A percentile compares a stretch with the other conserved stretches of the same genome.
These are phyloP conservation scores for Globisporangium echinulatum DNA, from an alignment of 352 stramenopile species.

Conservation along the genomic window DNA sequence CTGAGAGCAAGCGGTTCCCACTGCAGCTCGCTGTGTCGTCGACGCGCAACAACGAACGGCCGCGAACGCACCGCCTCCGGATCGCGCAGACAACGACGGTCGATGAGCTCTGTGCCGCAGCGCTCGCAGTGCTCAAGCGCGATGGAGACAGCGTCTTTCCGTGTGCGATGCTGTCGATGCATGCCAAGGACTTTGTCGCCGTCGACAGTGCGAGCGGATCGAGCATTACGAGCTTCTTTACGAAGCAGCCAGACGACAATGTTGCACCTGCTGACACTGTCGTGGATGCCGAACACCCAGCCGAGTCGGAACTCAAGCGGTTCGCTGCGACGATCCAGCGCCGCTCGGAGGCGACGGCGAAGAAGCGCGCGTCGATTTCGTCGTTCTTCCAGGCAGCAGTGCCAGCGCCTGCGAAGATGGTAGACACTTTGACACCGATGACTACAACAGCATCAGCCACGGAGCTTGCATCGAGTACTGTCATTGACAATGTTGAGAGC, in stretches of 20 bases:
- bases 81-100: conserved; percentile 54
- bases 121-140: conserved; percentile 44
- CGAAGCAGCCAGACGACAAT: conserved; percentile 15
- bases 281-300: conserved; percentile 5
- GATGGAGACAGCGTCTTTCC: conserved; percentile 55
- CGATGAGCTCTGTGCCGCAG: conserved; percentile 43
- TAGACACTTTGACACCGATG: not conserved
- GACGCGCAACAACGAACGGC: conserved; percentile 43
- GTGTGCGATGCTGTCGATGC: conserved; percentile 42
- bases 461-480: not conserved
- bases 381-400: conserved; percentile 36
- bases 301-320: conserved; percentile 20
- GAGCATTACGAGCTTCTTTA: conserved; percentile 73
- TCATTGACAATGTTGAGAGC: not conserved
- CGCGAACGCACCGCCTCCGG: conserved; percentile 36
- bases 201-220: conserved; percentile 28
- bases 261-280: no score
- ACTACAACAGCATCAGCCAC: not conserved
- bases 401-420: not conserved
- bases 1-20: conserved; percentile 74
- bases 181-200: conserved; percentile 65
- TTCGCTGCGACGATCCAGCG: conserved; percentile 15
- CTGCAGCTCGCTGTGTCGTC: conserved; percentile 51
- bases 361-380: conserved; percentile 58
- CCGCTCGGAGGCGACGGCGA: conserved; percentile 3